These are phyloP conservation scores for Curvularia sp. DNA, from an alignment of 2,329 filamentous ascomycete genomes.

Conservation along the genomic window DNA sequence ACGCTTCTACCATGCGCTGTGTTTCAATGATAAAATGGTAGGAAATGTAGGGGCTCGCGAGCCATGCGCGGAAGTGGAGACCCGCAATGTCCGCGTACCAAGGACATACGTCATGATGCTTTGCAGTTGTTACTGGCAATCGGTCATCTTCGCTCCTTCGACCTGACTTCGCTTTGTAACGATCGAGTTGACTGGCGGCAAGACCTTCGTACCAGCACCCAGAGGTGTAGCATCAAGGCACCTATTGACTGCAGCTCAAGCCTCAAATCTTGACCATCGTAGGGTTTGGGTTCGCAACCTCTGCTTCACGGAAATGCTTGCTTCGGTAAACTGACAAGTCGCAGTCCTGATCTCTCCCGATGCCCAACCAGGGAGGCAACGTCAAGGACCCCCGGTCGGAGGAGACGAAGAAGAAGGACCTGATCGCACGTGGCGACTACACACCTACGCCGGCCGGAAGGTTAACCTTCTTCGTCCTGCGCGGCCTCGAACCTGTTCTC, in stretches of 20 bases:
- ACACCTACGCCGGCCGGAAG: constrained; percentile 50
- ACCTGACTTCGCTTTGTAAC: neutral
- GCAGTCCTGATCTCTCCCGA: neutral
- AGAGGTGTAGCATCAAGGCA: neutral
- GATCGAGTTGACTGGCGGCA: neutral
- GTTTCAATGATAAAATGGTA: neutral
- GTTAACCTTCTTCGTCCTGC: constrained; percentile 54
- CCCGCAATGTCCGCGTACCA: neutral
- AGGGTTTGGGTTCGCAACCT: neutral
- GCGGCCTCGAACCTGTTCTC: constrained; percentile 56
- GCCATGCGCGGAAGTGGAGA: neutral
- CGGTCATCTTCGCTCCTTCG: neutral
- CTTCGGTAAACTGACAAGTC: neutral
- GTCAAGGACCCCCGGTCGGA: constrained; percentile 37
- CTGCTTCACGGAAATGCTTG: neutral
- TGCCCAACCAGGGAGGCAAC: neutral
- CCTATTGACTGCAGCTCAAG: neutral
- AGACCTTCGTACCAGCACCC: neutral
- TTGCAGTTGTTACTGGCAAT: neutral
- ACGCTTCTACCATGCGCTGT: neutral
- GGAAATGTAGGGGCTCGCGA: neutral
- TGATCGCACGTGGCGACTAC: constrained; percentile 54
- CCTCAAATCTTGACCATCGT: neutral
- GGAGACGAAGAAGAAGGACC: constrained; percentile 41
- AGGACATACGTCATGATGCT: neutral